Base-by-base conservation (phyloP, 371 early-diverging fungal species). In the Actinomortierella ambigua region DNA sequence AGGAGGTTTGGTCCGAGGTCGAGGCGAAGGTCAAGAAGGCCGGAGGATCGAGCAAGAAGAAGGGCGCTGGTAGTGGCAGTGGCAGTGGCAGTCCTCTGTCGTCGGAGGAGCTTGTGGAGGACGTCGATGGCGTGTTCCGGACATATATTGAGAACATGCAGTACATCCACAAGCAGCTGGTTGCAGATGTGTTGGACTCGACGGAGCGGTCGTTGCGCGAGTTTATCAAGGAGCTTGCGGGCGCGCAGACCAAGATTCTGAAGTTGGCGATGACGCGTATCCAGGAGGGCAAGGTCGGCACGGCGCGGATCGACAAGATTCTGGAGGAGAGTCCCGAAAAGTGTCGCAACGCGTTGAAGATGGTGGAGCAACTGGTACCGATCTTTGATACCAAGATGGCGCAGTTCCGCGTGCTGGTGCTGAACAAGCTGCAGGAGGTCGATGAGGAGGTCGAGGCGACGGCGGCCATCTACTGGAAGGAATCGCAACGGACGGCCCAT, bases 91-190 rank as follows among this genome's bases (percentile, higher is more conserved):
- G n/a, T n/a, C n/a, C n/a, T n/a, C n/a, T 34, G 4, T 29, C 51
- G n/a, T 34, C 59, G 8, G 50, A 44, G 28, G 58, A 70, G 27
- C 58, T 63, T 43, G 78, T 86, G 4, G 77, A 68, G 23, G 81
- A 81, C n/a, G 69, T 89, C 15, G 90, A 90, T 68, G 53, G 61
- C 2, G 67, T 81, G 17, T 79, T 89, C 50, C 53, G 60, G 24
- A 54, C 70, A 9, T 86, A 87, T 53, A 80, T 89, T 54, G 79
- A 81, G 57, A 84, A 84, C 34, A 44, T 84, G 70, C 78, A 79
- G 42, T 79, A 78, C 55, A 66, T 84, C 39, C 81, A 84, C 60
- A 69, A 69, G 27, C 73, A 79, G 68, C 48, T 84, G 71, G 80
- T 76, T 50, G 64, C 77, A 53, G 61, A 82, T 68, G 57, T 84